A percentile compares a stretch with the other conserved stretches of the same genome.
phyloP scores from a whole-genome alignment of 2,329 filamentous ascomycete genomes.

The Orbilia quercus region DNA sequence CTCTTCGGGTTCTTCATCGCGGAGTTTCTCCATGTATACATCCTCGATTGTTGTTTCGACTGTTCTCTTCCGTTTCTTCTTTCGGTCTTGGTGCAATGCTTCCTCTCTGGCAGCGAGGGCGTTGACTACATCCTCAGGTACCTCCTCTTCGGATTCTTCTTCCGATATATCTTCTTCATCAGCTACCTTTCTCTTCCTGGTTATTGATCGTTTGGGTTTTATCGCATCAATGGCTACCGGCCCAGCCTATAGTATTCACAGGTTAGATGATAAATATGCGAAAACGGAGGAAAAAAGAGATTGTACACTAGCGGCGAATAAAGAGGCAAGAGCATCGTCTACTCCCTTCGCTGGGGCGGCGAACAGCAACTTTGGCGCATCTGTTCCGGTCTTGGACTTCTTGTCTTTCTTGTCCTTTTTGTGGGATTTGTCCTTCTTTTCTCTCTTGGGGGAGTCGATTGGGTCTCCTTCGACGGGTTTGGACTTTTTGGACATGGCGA shows the following conservation, averaged over 20 bases:
- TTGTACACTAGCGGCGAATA: conserved; percentile 48
- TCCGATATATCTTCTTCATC: neutral
- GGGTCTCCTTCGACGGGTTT: conserved; percentile 24
- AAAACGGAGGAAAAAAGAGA: too few species aligned
- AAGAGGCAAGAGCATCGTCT: conserved; percentile 44
- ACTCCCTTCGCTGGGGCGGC: conserved; percentile 23
- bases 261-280: too few species aligned
- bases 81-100: conserved; percentile 59
- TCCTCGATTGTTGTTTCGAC: conserved; percentile 38
- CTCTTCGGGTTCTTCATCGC: conserved; percentile 65
- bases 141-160: conserved; percentile 40
- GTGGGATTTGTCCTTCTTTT: conserved; percentile 17
- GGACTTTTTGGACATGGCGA: conserved; percentile 48
- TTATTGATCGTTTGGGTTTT: conserved; percentile 15
- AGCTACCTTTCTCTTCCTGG: neutral
- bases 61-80: conserved; percentile 57
- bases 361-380: conserved; percentile 41
- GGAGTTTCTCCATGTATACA: conserved; percentile 64
- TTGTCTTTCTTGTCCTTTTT: conserved; percentile 45
- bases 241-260: conserved; percentile 21
- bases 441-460: conserved; percentile 25
- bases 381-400: conserved; percentile 1
- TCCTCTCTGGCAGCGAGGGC: conserved; percentile 41
- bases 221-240: conserved; percentile 35
- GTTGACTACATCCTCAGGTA: conserved; percentile 26